Percentiles rank a stretch among this genome's conserved stretches.
phyloP scores from a whole-genome alignment of 139 green algal genomes.

The Nannochloris sp. region DNA sequence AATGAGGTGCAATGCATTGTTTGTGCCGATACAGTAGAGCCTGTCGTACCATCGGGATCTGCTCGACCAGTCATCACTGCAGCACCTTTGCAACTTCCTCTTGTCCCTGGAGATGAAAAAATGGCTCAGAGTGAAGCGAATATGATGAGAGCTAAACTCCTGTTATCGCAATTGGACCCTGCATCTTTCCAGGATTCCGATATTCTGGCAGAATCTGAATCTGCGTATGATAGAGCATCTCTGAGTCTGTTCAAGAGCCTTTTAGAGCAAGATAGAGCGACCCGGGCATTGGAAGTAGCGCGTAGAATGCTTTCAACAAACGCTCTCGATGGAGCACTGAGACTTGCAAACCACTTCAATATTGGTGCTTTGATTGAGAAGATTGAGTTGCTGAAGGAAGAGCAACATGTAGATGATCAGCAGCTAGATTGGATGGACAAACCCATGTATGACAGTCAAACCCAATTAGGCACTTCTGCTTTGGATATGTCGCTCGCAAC shows the following conservation, averaged over 20 bases:
- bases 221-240: conserved; percentile 19
- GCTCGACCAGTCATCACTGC: conserved; percentile 56
- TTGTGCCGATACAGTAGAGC: conserved; percentile 23
- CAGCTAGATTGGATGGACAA: conserved; percentile 6
- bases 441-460: conserved; percentile 10
- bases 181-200: not conserved
- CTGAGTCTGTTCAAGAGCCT: conserved; percentile 27
- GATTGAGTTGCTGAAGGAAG: not conserved
- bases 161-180: not conserved
- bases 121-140: conserved; percentile 31
- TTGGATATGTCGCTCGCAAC: not conserved
- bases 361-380: conserved; percentile 15
- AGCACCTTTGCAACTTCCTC: conserved; percentile 35
- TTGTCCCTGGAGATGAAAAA: conserved; percentile 30
- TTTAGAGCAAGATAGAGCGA: conserved; percentile 30
- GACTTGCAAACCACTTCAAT: conserved; percentile 44
- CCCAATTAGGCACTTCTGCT: not conserved
- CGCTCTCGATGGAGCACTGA: conserved; percentile 38
- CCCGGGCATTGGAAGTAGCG: conserved; percentile 44
- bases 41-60: conserved; percentile 29
- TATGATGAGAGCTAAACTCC: conserved; percentile 2
- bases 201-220: conserved; percentile 9
- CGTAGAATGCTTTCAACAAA: conserved; percentile 29
- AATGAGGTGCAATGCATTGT: conserved; percentile 60
- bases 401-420: conserved; percentile 10